Base-by-base conservation (phyloP, 495 filamentous ascomycete genomes). In the Daldinia caldariorum region DNA sequence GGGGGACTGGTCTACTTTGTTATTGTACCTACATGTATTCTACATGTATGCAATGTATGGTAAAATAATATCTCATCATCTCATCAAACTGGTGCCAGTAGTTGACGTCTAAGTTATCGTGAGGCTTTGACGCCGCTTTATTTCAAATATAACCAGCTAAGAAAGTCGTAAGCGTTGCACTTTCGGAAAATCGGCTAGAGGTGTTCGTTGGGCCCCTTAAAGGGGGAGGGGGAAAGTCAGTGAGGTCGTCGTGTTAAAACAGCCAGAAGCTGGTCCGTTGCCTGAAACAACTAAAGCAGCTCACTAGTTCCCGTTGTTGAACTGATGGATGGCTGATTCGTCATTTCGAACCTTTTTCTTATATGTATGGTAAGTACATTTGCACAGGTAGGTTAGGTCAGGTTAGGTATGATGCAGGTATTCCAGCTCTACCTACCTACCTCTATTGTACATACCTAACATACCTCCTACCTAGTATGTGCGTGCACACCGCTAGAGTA, bases 11-110 rank as follows among this genome's bases (percentile, higher is more conserved):
- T 26, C 26, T 26, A 26, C 26, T 26, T 26, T 26, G 26, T 26
- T 26, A 26, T 26, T 26, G 26, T 26, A 26, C 26, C 26, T 51
- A 62, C 29, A 66, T 7, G 57, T 26, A 26, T 26, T 26, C 26
- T 26, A 3, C 1, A 26, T 26, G 3, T 26, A 26, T 26, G 26
- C 26, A 26, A 26, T 26, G 26, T 26, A 26, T 26, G 26, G 26
- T 26, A 26, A 61, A 63, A 71, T 71, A 59, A 60, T 63, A 67
- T 71, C 59, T 63, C 32, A 63, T 59, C 69, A 67, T 71, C 59
- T 63, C 32, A 63, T 59, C 69, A 55, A 60, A 16, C 16, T 57
- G 31, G 59, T 59, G 50, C 56, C 47, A 47, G 39, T 38, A 35
- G 37, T 14, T 49, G 59, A 39, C 51, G 59, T n/a, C 51, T 56